Conservation (phyloP, 2,329 filamentous ascomycete genomes). For the Trichoderma guizhouense region DNA sequence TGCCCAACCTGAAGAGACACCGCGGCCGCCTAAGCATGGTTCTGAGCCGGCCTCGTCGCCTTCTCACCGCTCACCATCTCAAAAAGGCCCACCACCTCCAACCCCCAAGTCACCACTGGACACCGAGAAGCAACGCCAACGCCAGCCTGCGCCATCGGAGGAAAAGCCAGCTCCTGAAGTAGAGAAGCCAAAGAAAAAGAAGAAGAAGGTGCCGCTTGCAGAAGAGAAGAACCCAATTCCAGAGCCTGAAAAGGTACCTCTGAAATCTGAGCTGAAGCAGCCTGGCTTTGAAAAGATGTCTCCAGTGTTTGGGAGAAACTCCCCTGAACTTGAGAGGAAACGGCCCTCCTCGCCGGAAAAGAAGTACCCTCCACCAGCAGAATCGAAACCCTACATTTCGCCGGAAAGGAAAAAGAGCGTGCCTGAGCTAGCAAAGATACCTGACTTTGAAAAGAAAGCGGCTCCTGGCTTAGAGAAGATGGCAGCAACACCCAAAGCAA, state of each 20-base stretch:
- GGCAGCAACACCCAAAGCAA: constrained; percentile 13
- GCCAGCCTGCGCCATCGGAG: constrained; percentile 24
- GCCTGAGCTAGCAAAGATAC: background rate
- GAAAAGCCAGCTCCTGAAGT: constrained; percentile 23
- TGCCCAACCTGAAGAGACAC: background rate
- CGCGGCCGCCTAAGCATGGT: constrained; percentile 1
- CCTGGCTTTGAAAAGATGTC: background rate
- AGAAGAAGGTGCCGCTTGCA: background rate
- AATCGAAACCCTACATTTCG: background rate
- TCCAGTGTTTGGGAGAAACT: background rate
- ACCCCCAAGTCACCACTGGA: constrained; percentile 1
- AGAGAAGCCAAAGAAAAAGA: constrained; percentile 20
- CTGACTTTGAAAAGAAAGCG: background rate
- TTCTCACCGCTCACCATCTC: constrained; percentile 17
- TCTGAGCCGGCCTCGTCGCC: background rate
- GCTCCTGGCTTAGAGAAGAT: background rate
- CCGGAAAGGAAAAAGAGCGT: constrained; percentile 2
- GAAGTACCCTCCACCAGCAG: background rate
- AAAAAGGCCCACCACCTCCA: constrained; percentile 9
- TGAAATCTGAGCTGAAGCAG: background rate
- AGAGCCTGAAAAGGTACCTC: constrained; percentile 4
- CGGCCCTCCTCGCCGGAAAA: background rate
- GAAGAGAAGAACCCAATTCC: background rate
- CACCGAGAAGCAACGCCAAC: constrained; percentile 22
- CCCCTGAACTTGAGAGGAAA: background rate